Evolutionary conservation across 2,329 filamentous ascomycete species (phyloP).

Genomic region (Colletotrichum sp.): DNA sequence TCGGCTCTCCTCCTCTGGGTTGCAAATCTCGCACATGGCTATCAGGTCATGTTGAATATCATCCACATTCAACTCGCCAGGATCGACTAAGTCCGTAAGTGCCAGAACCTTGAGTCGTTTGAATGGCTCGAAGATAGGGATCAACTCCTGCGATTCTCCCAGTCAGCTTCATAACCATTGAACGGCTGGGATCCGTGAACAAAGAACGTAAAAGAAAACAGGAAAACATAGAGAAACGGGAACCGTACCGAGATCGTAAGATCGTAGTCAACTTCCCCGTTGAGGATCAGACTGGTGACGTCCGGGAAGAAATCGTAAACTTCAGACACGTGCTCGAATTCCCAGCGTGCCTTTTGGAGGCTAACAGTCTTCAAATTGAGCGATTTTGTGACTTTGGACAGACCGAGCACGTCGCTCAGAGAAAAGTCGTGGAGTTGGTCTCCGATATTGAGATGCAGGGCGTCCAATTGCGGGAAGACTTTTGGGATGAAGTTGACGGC

Average conservation of each 20-base stretch:
- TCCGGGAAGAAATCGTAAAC: background rate
- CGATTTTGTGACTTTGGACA: background rate
- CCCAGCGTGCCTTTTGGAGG: background rate
- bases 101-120: background rate
- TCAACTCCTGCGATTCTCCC: accelerated
- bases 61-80: background rate
- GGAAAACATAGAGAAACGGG: no score
- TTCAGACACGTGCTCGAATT: background rate
- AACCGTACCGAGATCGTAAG: background rate
- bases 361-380: accelerated
- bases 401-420: accelerated
- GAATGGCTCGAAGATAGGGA: background rate
- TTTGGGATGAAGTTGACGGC: no score
- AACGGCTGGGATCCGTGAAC: no score
- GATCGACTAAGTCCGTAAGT: background rate
- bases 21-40: background rate
- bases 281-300: background rate
- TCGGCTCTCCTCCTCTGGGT: background rate
- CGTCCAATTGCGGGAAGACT: accelerated
- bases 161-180: background rate
- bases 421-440: accelerated
- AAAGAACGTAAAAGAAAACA: no score
- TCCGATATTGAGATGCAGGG: background rate
- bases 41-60: accelerated
- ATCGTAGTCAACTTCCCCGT: accelerated